Evolutionary conservation across 768 basidiomycete species (phyloP), one percentile per base, ranked within the genome.

Genomic region (Suillus americanus): DNA sequence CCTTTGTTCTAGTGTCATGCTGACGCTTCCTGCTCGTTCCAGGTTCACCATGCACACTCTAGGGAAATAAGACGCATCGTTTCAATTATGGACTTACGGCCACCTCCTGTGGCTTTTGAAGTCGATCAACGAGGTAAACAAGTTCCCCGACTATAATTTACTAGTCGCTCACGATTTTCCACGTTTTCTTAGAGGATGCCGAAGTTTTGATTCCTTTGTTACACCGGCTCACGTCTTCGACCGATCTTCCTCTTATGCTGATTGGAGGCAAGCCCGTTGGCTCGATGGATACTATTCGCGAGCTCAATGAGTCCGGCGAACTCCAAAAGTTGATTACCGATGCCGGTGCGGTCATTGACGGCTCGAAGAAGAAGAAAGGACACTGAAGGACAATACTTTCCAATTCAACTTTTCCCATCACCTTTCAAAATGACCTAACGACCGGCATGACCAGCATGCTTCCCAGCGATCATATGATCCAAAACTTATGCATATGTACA

Each of bases 61-160:
- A 84, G 91, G 50, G 90, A 92, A 68, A 73, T 90, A 35, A 92
- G 91, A 69, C 68, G 79, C 14, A 80, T 89, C 9, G 76, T 94
- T 4, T 71, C 78, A 2, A 79, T 76, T 10, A 77, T 90, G 75
- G 77, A 86, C 68, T 81, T 94, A 46, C 78, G 76, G 0, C 92
- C 91, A 10, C 72, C 82, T 0, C 87, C 90, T 0, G 83, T 86
- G 18, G 80, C 92, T 57, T 83, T 94, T 50, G 89, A 91, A 46
- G 83, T 91, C 25, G 91, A 94, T 71, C 75, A 85, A 60, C 86
- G 92, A 65, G 72, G 80, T 81, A 48, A 18, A 30, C 38, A 7
- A 14, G 3, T 25, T 56, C 25, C 25, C 40, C 2, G 20, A 9
- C 16, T n/a, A 37, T 18, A 4, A 3, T 33, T 53, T 6, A n/a